phyloP scores from a whole-genome alignment of 2,329 filamentous ascomycete genomes.

The Aspergillus clavatus region DNA sequence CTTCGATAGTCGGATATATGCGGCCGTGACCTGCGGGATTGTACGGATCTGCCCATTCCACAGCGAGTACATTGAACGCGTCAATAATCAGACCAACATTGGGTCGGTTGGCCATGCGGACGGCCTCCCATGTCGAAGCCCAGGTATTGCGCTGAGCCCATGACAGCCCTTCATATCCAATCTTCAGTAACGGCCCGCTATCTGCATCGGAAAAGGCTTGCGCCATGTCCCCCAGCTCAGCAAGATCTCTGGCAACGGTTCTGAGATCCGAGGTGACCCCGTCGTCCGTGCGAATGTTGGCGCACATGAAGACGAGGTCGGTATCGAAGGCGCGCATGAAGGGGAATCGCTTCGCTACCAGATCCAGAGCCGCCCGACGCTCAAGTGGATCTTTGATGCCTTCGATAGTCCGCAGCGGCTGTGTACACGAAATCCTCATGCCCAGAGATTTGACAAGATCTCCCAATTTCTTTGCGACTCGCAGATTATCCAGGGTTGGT shows the following conservation, averaged over 20 bases:
- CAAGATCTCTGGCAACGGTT: slow-evolving; percentile 27
- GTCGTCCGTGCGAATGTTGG: slow-evolving; percentile 28
- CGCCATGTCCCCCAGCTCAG: slow-evolving; percentile 31
- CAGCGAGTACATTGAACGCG: slow-evolving; percentile 30
- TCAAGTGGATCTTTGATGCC: slow-evolving; percentile 26
- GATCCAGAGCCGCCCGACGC: slow-evolving; percentile 20
- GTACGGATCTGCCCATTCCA: slow-evolving; percentile 31
- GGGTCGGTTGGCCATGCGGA: slow-evolving; percentile 27
- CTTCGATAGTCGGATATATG: slow-evolving; percentile 22
- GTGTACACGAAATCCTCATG: slow-evolving; percentile 31
- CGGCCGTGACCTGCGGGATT: slow-evolving; percentile 27
- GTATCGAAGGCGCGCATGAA: slow-evolving; percentile 35
- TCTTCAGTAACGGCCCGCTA: slow-evolving; percentile 25
- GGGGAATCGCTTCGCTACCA: slow-evolving; percentile 30
- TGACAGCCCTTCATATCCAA: slow-evolving; percentile 32
- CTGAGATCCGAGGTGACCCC: slow-evolving; percentile 29
- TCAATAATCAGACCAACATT: slow-evolving; percentile 33
- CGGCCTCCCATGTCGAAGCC: slow-evolving; percentile 30
- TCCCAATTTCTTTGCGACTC: slow-evolving; percentile 24
- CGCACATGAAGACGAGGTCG: slow-evolving; percentile 33
- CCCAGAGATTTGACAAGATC: slow-evolving; percentile 26
- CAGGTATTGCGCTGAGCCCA: slow-evolving; percentile 33
- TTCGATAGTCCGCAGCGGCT: slow-evolving; percentile 30
- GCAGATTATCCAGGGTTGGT: slow-evolving; percentile 22
- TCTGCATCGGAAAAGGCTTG: slow-evolving; percentile 23